Evolutionary conservation across 1,284 basidiomycete genomes (phyloP).

Genomic region (Psilocybe mexicana): DNA sequence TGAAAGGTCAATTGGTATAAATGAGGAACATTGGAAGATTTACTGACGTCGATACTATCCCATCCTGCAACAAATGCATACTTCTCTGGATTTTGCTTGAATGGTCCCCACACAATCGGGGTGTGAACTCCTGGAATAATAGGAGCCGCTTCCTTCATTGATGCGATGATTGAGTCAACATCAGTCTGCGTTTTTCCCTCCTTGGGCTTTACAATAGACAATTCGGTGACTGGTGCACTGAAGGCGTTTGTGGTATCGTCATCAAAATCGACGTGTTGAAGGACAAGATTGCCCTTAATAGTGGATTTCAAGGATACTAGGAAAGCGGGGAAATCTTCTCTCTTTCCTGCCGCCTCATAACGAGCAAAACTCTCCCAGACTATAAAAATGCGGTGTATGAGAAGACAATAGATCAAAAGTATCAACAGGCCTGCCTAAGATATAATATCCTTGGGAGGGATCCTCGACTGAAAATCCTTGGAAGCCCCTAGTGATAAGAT

Average conservation of each 20-base stretch:
- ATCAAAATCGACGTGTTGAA: slow-evolving; percentile 5
- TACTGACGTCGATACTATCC: slow-evolving; percentile 9
- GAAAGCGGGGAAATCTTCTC: slow-evolving; percentile 1
- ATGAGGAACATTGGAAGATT: neutral
- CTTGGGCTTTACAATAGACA: slow-evolving; percentile 2
- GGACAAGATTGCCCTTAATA: neutral
- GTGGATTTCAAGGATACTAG: neutral
- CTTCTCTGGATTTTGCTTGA: neutral
- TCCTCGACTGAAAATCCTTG: slow-evolving; percentile 5
- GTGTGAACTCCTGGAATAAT: neutral
- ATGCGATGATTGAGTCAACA: neutral
- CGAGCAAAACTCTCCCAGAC: slow-evolving; percentile 2
- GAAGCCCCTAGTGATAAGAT: neutral
- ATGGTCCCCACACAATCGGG: slow-evolving; percentile 4
- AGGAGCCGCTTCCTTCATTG: neutral
- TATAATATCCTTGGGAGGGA: neutral
- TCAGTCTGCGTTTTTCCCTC: slow-evolving; percentile 1
- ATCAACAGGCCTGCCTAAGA: neutral
- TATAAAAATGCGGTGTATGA: neutral
- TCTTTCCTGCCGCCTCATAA: neutral
- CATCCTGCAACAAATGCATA: slow-evolving; percentile 5
- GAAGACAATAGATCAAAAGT: neutral
- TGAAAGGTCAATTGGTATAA: neutral
- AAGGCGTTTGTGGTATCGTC: neutral
- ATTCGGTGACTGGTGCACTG: slow-evolving; percentile 7